These are phyloP conservation scores for Macadamia tetraphylla DNA, from an alignment of 164 flowering plant genomes.

Conservation along the genomic window DNA sequence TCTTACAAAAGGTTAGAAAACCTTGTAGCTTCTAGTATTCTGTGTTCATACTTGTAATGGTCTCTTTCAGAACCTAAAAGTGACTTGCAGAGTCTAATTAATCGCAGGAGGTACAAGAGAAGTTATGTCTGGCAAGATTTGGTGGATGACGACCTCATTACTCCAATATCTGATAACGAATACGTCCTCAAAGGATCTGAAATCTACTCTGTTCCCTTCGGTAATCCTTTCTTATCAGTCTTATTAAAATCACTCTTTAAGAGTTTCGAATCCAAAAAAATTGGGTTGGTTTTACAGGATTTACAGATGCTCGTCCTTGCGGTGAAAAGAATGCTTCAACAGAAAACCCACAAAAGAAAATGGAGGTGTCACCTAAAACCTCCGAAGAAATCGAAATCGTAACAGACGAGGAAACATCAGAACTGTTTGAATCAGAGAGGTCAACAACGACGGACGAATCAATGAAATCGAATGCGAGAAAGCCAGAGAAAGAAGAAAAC, in stretches of 20 bases:
- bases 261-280: too few relatives aligned
- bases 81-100: not conserved
- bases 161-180: conserved; percentile 62
- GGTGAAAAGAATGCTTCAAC: not conserved
- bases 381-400: conserved; percentile 8
- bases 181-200: conserved; percentile 73
- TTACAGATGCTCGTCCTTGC: not conserved
- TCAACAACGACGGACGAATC: conserved; percentile 35
- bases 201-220: conserved; percentile 2
- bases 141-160: conserved; percentile 61
- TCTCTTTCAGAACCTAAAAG: too few relatives aligned
- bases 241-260: too few relatives aligned
- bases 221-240: not conserved
- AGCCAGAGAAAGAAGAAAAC: not conserved
- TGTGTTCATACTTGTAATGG: not conserved
- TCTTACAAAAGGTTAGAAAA: conserved; percentile 60
- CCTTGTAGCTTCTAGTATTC: not conserved
- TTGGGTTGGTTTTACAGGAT: not conserved
- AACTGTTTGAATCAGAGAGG: conserved; percentile 25
- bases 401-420: conserved; percentile 29
- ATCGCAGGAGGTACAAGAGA: conserved; percentile 54
- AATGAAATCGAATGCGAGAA: conserved; percentile 6
- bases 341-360: not conserved
- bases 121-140: conserved; percentile 83
- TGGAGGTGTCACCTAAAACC: conserved; percentile 9